Conservation (phyloP, 805 yeast species). For the Maudiozyma bulderi region DNA sequence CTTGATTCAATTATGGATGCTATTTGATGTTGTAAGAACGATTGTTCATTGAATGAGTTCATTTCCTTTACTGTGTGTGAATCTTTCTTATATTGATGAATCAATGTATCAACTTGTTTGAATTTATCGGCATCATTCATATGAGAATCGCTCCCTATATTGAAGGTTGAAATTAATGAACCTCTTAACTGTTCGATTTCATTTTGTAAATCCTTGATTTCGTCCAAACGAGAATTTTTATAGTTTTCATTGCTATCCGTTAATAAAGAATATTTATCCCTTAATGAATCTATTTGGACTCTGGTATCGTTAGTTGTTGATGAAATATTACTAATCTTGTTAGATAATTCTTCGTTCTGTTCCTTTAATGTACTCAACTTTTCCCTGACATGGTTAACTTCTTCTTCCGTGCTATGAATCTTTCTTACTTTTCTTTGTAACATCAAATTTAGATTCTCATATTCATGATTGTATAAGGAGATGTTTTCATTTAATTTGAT, state of each 20-base stretch:
- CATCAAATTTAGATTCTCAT: slow-evolving; percentile 35
- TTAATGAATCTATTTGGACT: neutral
- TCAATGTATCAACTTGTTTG: neutral
- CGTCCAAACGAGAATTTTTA: slow-evolving; percentile 16
- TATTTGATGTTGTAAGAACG: neutral
- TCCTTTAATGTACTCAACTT: neutral
- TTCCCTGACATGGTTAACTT: slow-evolving; percentile 4
- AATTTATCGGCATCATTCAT: neutral
- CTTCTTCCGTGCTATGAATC: slow-evolving; percentile 42
- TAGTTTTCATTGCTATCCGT: slow-evolving; percentile 19
- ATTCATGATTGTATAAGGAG: slow-evolving; percentile 68
- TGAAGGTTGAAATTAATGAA: neutral
- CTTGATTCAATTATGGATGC: slow-evolving; percentile 6
- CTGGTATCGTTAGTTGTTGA: neutral
- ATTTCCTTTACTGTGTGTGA: neutral
- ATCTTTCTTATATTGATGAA: slow-evolving; percentile 1
- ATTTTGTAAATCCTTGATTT: slow-evolving; percentile 10
- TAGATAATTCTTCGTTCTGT: neutral
- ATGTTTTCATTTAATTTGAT: slow-evolving; percentile 42
- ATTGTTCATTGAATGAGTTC: neutral
- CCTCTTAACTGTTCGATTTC: neutral
- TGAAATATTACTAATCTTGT: neutral
- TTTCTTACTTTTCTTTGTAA: slow-evolving; percentile 56
- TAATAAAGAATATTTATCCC: slow-evolving; percentile 13
- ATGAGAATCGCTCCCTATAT: neutral